phyloP scores from a whole-genome alignment of 352 stramenopile species.

The Phytophthora uliginosa region DNA sequence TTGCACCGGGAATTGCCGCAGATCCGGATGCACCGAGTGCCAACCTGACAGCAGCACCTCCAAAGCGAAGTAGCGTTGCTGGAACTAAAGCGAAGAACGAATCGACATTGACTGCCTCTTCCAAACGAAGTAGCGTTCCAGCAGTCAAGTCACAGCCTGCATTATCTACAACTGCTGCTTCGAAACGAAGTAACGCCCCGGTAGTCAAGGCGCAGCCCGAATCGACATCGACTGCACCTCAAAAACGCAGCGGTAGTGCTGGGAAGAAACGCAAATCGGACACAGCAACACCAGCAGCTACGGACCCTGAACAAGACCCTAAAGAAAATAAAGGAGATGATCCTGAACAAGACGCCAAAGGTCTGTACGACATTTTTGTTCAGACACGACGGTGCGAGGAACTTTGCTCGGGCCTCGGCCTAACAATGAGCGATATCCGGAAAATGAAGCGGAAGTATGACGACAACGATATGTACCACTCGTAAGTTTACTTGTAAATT shows the following conservation, averaged over 20 bases:
- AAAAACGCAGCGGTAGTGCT: conserved; percentile 8
- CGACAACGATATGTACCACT: conserved; percentile 82
- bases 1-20: conserved; percentile 7
- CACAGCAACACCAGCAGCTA: background rate
- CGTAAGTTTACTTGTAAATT: conserved; percentile 43
- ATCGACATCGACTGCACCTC: background rate
- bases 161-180: background rate
- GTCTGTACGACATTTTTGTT: conserved; percentile 62
- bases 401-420: conserved; percentile 55
- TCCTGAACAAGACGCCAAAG: conserved; percentile 39
- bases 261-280: conserved; percentile 8
- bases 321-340: conserved; percentile 13
- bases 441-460: conserved; percentile 81
- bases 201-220: background rate
- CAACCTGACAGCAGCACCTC: background rate
- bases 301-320: background rate
- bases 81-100: background rate
- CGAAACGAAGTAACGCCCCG: conserved; percentile 19
- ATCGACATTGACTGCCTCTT: background rate
- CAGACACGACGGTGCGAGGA: conserved; percentile 67
- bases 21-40: background rate
- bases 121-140: background rate
- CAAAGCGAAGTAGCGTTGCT: background rate
- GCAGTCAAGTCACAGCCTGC: background rate
- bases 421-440: conserved; percentile 65